Percentiles rank a stretch among this genome's conserved stretches.
Conservation (phyloP, 106 monocot genomes). For the Agapanthus africanus region DNA sequence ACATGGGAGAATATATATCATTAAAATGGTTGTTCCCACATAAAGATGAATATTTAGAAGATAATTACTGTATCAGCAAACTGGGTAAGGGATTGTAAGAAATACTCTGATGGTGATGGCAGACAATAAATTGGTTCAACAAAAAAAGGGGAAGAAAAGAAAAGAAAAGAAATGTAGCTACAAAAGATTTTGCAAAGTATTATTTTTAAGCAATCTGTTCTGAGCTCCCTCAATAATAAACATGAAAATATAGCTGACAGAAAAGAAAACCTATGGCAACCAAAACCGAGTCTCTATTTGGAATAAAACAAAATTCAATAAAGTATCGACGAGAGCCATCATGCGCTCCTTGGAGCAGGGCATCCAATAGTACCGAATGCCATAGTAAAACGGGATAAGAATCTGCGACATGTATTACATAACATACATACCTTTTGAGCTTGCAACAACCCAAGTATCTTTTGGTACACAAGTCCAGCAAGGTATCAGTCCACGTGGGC, state of each 20-base stretch:
- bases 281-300: neutral
- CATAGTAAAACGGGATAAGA: neutral
- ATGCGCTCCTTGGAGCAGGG: neutral
- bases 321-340: neutral
- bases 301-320: neutral
- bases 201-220: neutral
- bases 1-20: no score
- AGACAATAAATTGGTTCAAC: no score
- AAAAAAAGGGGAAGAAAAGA: neutral
- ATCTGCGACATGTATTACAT: neutral
- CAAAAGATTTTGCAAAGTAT: no score
- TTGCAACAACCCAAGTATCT: neutral
- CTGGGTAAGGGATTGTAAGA: neutral
- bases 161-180: no score
- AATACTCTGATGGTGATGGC: no score
- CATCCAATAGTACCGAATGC: neutral
- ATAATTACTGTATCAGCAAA: neutral
- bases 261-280: neutral
- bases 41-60: neutral
- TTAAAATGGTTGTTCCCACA: no score
- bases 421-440: neutral
- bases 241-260: neutral
- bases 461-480: neutral
- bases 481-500: neutral
- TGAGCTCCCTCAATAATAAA: neutral